Evolutionary conservation across 305 asterid species (phyloP), one percentile per base, ranked within the genome.

Genomic region (Fraxinus baroniana): DNA sequence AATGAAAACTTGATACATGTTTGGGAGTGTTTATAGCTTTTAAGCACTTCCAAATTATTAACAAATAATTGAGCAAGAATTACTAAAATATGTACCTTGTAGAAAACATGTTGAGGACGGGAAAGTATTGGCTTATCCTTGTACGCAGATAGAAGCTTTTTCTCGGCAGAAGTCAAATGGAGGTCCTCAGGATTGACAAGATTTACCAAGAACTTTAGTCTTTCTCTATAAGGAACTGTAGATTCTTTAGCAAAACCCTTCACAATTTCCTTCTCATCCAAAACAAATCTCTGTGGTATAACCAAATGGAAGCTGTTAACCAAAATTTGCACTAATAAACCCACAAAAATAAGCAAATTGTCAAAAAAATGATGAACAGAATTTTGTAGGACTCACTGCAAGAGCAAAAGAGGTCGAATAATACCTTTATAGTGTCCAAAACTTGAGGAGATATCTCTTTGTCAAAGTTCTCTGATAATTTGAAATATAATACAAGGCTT

Each of bases 81-180:
- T 28, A 33, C 24, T 3, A 35, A n/a, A 17, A 8, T 3, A 46
- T 17, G 22, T 85, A 92, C 99, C 97, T 86, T 86, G 78, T 90
- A 92, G 83, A 93, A 95, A 70, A 94, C 84, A 39, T 95, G 99
- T 13, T 95, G 99, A 2, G 99, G 99, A 18, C 98, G 98, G 0
- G 98, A 92, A 77, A 95, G 99, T 66, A 94, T 98, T 0, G 99
- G 99, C 86, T 93, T 95, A 78, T 95, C 97, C 57, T 91, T 93
- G 9, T 95, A 94, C 0, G 98, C 98, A 35, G 91, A 92, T 26
- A 94, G 80, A 79, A 95, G 98, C 90, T 92, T 95, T 76, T 87
- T 92, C 74, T 95, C 99, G n/a, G 99, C 91, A 74, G 98, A 88
- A 78, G 92, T 93, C 87, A 94, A 81, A 28, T 90, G 91, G 36